Evolutionary conservation across 2,329 filamentous ascomycete species (phyloP), one percentile per base, ranked within the genome.

Genomic region (Aspergillus hiratsukae): DNA sequence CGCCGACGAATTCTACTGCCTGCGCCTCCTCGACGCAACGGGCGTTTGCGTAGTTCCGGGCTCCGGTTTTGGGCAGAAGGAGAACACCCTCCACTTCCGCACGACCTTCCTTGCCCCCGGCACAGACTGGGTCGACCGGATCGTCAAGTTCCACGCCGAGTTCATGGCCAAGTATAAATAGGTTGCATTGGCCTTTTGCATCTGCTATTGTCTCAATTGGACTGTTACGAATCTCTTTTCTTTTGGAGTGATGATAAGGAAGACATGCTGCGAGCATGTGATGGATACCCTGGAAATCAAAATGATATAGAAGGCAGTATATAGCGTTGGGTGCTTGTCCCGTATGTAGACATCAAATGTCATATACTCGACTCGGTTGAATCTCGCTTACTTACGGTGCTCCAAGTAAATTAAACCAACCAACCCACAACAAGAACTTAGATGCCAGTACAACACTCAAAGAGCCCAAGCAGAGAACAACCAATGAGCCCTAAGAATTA

Each of bases 41-140:
- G 94, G 94, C 58, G 88, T 99, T 56, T 99, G 94, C 68, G 89
- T 97, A 53, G 91, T 99, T 2, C 88, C 94, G 1, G 94, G 94
- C 48, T 88, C 86, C 56, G 94, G 94, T 0, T 99, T 99, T 71
- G 94, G 94, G 5, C 94, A 99, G 80, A 92, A 88, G 77, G 89
- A 94, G 68, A 88, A 87, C 66, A 94, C 90, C 0, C 80, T 94
- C 69, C 94, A 99, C 79, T 96, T 99, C 83, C 83, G 94, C 60
- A 99, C 94, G 3, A 99, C 94, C 0, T 99, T 99, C 82, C 80
- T 99, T 43, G 93, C 94, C 0, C 94, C 94, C 0, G 94, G 94
- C 14, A 97, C 93, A 1, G 92, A 96, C 66, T 99, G 94, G 94
- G 87, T 95, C 6, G 86, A 87, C 51, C 83, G 87, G 63, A 91